phyloP scores from a whole-genome alignment of 495 filamentous ascomycete genomes.

The Gamarada debralockiae region DNA sequence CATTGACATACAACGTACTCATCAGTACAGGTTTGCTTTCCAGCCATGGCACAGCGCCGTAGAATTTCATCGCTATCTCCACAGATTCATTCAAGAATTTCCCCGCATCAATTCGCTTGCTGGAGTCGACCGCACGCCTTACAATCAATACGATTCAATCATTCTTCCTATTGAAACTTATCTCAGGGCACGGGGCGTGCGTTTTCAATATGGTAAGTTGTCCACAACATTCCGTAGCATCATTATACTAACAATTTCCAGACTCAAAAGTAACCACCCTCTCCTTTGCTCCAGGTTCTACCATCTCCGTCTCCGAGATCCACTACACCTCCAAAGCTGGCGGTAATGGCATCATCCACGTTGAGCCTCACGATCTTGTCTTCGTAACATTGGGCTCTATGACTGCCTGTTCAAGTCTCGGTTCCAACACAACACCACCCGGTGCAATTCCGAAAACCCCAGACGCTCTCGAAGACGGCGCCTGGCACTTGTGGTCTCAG shows the following conservation, averaged over 20 bases:
- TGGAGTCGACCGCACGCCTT: too few relatives aligned
- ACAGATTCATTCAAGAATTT: too few relatives aligned
- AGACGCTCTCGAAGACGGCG: slow-evolving; percentile 5
- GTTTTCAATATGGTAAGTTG: slow-evolving; percentile 34
- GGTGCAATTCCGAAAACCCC: slow-evolving; percentile 1
- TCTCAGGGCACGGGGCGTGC: slow-evolving; percentile 35
- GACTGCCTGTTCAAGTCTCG: slow-evolving; percentile 20
- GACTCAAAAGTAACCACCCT: slow-evolving; percentile 14
- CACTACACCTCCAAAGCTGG: slow-evolving; percentile 7
- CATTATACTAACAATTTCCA: neutral
- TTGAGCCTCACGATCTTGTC: slow-evolving; percentile 21
- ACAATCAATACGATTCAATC: too few relatives aligned
- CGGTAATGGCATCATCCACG: slow-evolving; percentile 13
- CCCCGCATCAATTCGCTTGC: too few relatives aligned
- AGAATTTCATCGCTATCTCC: too few relatives aligned
- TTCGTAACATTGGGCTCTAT: slow-evolving; percentile 24
- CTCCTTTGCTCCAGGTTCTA: neutral
- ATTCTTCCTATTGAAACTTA: slow-evolving; percentile 35
- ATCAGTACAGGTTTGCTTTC: too few relatives aligned
- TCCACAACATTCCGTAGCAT: too few relatives aligned
- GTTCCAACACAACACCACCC: slow-evolving; percentile 14
- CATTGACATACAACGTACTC: too few relatives aligned
- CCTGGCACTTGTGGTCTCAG: slow-evolving; percentile 19
- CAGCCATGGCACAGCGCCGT: too few relatives aligned
- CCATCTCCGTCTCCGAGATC: slow-evolving; percentile 11